Evolutionary conservation across 2,329 filamentous ascomycete genomes (phyloP), one percentile per base, ranked within the genome.

Genomic region (Fusarium cicatricum): DNA sequence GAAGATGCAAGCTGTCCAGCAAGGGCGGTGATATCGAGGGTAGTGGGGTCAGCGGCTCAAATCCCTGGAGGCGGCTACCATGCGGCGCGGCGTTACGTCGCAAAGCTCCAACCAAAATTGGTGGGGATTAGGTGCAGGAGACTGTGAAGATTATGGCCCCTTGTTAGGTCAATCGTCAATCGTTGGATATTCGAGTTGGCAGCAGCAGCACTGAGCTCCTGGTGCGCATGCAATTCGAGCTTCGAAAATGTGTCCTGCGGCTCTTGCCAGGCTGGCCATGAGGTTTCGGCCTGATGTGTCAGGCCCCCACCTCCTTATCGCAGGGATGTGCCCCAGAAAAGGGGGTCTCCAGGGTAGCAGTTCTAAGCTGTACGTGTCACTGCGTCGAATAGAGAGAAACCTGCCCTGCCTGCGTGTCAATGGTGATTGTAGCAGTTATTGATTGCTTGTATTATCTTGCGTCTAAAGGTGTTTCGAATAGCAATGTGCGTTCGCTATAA

Each of bases 191-290:
- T 45, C 29, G 21, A 41, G 52, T 65, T 52, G 46, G 48, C 49
- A 61, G 58, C 49, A 61, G 58, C 55, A 58, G 55, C 64, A 58
- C 52, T 28, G 54, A 66, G 55, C 60, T 64, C 58, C 59, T 54
- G 57, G 51, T 62, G 56, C 45, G 60, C 42, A 47, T 60, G 45
- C 49, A 62, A 63, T 60, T 64, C 52, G 55, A 70, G 67, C 65
- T 70, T 57, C 64, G 64, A 68, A 69, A 68, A 70, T 70, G 67
- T 70, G 67, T 68, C 66, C 66, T 67, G 60, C 61, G 62, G 55
- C 61, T 68, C 58, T 52, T 67, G 67, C 64, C 67, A 70, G 67
- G 54, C 64, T 69, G 67, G 65, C 67, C 65, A 67, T 56, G 52
- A 59, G 45, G 52, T 67, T 61, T 62, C 58, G 60, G 67, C 67